Conservation (phyloP, 1,139 yeast species). For the Geotrichum klebahnii region DNA sequence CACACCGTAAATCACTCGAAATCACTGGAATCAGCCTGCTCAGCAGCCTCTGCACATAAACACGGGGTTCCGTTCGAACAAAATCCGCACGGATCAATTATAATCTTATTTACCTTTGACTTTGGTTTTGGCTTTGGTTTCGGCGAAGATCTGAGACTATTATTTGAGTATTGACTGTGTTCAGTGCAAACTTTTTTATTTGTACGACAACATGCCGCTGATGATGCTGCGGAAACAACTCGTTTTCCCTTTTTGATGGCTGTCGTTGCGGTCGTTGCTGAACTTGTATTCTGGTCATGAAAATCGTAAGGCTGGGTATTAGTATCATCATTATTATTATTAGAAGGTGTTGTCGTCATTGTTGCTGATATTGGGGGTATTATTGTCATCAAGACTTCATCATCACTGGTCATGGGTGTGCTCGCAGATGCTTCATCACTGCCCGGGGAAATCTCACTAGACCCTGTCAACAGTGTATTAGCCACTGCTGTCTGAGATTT, state of each 20-base stretch:
- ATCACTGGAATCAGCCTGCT: slow-evolving; percentile 6
- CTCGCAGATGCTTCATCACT: background rate
- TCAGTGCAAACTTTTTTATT: background rate
- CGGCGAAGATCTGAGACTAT: too few species aligned
- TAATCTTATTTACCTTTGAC: background rate
- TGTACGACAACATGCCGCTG: background rate
- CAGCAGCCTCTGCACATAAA: slow-evolving; percentile 12
- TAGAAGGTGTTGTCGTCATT: background rate
- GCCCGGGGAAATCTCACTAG: slow-evolving; percentile 1
- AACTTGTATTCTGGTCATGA: background rate
- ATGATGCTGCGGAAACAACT: background rate
- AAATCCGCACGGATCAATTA: slow-evolving; percentile 14
- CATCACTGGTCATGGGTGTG: slow-evolving; percentile 7
- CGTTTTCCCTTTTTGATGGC: background rate
- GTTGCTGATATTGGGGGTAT: background rate
- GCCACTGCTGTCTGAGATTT: background rate
- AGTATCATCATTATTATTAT: background rate
- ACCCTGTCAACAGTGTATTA: slow-evolving; percentile 1
- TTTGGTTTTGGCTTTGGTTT: background rate
- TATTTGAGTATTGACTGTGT: background rate
- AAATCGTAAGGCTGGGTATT: background rate
- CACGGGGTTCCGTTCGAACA: slow-evolving; percentile 16
- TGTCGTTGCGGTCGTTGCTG: background rate
- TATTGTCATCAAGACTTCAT: slow-evolving; percentile 2
- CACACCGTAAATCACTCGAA: background rate